Conservation (phyloP, 345 rosid genomes). For the Pugionium dolabratum region DNA sequence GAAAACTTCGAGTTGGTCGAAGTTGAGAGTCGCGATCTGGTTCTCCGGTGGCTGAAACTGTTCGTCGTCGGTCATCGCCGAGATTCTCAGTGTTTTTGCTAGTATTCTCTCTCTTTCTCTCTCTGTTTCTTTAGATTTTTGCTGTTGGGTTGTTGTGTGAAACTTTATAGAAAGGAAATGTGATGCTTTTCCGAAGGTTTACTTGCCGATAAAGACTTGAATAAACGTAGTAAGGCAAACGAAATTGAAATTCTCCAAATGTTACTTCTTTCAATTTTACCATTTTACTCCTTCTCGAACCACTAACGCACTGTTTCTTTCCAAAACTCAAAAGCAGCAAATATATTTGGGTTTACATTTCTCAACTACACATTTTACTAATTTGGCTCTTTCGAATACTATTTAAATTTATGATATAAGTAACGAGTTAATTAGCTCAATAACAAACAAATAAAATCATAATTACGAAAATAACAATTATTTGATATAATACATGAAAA, state of each 20-base stretch:
- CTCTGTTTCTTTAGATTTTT: not conserved
- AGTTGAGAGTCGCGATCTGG: conserved; percentile 40
- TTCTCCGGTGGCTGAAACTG: not conserved
- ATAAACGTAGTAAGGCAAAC: not conserved
- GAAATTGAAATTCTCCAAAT: not conserved
- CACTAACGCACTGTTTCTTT: no score
- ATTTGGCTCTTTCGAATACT: no score
- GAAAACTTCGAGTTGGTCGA: conserved; percentile 43
- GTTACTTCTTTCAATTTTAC: not conserved
- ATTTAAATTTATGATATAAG: no score
- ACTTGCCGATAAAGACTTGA: conserved; percentile 43
- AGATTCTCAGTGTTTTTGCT: not conserved
- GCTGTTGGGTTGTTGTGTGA: not conserved
- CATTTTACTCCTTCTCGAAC: not conserved
- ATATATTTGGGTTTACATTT: no score
- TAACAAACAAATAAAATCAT: no score
- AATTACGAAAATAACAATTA: no score
- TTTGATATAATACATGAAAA: no score
- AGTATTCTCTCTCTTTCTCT: not conserved
- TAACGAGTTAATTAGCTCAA: no score
- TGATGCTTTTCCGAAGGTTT: not conserved
- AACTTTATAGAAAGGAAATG: conserved; percentile 19
- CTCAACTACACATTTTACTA: no score
- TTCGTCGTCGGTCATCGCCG: conserved; percentile 23
- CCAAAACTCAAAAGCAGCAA: no score